Conservation (phyloP, 2,329 filamentous ascomycete species). For the Diaporthe sp. region DNA sequence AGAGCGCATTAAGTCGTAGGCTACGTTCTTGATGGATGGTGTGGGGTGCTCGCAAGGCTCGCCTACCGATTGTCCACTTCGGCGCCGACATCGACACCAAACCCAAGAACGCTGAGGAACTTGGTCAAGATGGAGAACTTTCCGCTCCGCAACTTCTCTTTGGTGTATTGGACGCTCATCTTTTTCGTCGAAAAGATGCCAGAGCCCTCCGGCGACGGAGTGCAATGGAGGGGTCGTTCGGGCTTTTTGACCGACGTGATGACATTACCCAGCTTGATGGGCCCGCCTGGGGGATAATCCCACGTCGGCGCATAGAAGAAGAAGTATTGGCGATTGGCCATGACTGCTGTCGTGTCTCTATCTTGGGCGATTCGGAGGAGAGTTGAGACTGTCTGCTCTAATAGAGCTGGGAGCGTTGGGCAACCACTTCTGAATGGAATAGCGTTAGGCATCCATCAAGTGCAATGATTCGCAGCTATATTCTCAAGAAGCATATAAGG, state of each 20-base stretch:
- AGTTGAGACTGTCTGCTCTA: too few species aligned
- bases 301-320: not conserved
- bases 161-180: not conserved
- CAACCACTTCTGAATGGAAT: too few species aligned
- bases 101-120: not conserved
- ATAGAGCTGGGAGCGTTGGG: too few species aligned
- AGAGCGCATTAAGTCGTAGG: too few species aligned
- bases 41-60: too few species aligned
- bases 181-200: not conserved
- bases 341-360: too few species aligned
- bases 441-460: too few species aligned
- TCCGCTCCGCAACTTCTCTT: not conserved
- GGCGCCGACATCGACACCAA: not conserved
- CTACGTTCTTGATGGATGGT: too few species aligned
- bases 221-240: not conserved
- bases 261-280: not conserved
- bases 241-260: not conserved
- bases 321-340: not conserved
- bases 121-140: not conserved
- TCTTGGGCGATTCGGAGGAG: too few species aligned
- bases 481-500: too few species aligned
- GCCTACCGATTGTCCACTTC: not conserved
- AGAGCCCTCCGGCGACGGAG: too few species aligned
- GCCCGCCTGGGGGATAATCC: not conserved
- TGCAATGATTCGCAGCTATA: too few species aligned